phyloP scores from a whole-genome alignment of 129 eudicot genomes.

The Ambrosia artemisiifolia region DNA sequence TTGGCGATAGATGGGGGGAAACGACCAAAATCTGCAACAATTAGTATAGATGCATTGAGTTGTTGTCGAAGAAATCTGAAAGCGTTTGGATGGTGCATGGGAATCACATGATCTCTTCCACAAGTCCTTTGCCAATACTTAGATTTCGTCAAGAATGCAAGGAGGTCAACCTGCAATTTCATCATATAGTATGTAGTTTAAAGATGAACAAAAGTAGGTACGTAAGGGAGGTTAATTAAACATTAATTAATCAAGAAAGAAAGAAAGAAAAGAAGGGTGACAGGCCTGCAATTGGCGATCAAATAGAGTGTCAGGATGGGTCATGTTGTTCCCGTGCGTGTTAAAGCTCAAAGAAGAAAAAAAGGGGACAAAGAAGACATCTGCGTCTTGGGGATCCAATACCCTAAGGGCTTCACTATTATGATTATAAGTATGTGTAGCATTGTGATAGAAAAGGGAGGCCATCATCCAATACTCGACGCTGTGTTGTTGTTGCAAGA shows the following conservation, averaged over 20 bases:
- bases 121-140: conserved; percentile 65
- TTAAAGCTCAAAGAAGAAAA: conserved; percentile 84
- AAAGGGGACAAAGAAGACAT: conserved; percentile 77
- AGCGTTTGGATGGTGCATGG: conserved; percentile 96
- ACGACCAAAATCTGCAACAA: conserved; percentile 89
- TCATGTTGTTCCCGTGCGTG: conserved; percentile 61
- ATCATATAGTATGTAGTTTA: too few relatives aligned
- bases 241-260: neutral
- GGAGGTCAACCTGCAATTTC: conserved; percentile 54
- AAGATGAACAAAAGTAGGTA: too few relatives aligned
- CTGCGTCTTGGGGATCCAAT: conserved; percentile 58
- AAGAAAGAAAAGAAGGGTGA: neutral
- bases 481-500: conserved; percentile 69
- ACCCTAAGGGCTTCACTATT: conserved; percentile 87
- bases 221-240: too few relatives aligned
- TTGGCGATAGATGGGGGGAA: conserved; percentile 49
- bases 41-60: conserved; percentile 72
- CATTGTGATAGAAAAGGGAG: conserved; percentile 41
- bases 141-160: conserved; percentile 57
- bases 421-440: too few relatives aligned
- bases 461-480: conserved; percentile 98
- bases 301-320: conserved; percentile 51
- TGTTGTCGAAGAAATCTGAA: conserved; percentile 66
- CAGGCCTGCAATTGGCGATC: conserved; percentile 71
- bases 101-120: conserved; percentile 91